Base-by-base conservation (phyloP, 441 rosid genomes). In the Croton laevigatus region DNA sequence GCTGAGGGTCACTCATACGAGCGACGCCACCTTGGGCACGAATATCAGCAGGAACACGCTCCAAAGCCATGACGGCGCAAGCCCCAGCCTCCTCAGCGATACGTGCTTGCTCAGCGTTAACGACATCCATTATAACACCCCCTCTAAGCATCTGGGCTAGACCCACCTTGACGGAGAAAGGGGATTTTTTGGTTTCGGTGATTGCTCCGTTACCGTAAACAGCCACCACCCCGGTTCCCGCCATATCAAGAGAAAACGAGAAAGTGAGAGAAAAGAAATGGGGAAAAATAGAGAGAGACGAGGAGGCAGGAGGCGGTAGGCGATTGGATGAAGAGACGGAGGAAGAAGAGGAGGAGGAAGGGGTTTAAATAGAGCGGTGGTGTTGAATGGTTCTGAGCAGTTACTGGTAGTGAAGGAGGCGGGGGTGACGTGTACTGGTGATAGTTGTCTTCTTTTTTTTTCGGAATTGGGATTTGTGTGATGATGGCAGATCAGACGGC, bases 81-180 rank as follows among this genome's bases (percentile, higher is more conserved):
- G 98, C 98, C 12, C 92, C 94, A 7, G 94, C 94, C 67, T 91
- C 92, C 66, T 91, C 94, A 0, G 97, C 97, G 68, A 92, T 72
- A 11, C 97, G 89, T 4, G 97, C 98, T 71, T 93, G 98, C 59
- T 93, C 96, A 11, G 96, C 81, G 71, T 81, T 93, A 53, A 93
- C 88, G 13, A 93, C 98, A 74, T 93, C 98, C 98, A 93, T 93
- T 51, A 93, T 91, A 22, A 93, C 98, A 5, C 98, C 98, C 10
- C 97, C 98, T 0, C 98, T 89, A 65, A 93, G 97, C 98, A 93
- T 93, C 86, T 93, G 97, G 23, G 98, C 98, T 6, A 93, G 81
- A 11, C 98, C 98, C 0, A 91, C 98, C 76, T 93, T 93, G 5
- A 93, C 94, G 59, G 98, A 91, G 86, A 93, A 93, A 6, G 98